These are phyloP conservation scores for Xylaria curta DNA, from an alignment of 495 filamentous ascomycete species.

Conservation along the genomic window DNA sequence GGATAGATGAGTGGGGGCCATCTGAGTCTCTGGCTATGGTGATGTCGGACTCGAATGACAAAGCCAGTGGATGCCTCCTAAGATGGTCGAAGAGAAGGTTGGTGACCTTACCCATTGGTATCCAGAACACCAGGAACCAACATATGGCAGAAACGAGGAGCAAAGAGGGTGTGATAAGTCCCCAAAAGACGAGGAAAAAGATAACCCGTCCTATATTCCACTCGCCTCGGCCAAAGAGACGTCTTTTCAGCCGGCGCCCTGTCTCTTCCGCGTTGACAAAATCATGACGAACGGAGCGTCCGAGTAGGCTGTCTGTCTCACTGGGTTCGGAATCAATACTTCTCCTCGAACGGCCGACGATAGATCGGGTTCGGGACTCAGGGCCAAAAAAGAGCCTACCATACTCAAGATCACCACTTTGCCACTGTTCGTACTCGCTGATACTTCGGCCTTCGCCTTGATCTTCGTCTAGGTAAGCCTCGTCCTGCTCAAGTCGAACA, in stretches of 20 bases:
- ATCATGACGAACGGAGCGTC: conserved; percentile 59
- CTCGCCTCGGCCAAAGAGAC: conserved; percentile 92
- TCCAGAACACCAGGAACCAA: conserved; percentile 97
- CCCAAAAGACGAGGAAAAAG: conserved; percentile 97
- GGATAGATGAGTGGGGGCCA: conserved; percentile 79
- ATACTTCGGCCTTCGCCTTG: conserved; percentile 99
- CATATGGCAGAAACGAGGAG: conserved; percentile 86
- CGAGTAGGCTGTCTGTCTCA: conserved; percentile 89
- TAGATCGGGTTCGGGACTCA: conserved; percentile 68
- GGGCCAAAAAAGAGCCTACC: conserved; percentile 96
- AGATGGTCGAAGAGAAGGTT: conserved; percentile 90
- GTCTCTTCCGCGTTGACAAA: conserved; percentile 28
- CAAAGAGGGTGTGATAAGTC: conserved; percentile 86
- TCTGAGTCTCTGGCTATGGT: conserved; percentile 72
- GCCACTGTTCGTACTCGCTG: conserved; percentile 99
- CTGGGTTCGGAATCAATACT: conserved; percentile 84
- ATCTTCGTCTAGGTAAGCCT: conserved; percentile 94
- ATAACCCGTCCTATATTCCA: conserved; percentile 94
- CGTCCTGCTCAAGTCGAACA: conserved; percentile 89
- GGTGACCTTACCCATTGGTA: conserved; percentile 97
- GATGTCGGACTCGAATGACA: conserved; percentile 90
- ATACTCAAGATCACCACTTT: conserved; percentile 95
- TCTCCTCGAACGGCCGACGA: conserved; percentile 86
- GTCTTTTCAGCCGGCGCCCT: conserved; percentile 71
- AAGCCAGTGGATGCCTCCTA: conserved; percentile 86